Conservation (phyloP, 352 stramenopile genomes). For the Elongisporangium senticosum region DNA sequence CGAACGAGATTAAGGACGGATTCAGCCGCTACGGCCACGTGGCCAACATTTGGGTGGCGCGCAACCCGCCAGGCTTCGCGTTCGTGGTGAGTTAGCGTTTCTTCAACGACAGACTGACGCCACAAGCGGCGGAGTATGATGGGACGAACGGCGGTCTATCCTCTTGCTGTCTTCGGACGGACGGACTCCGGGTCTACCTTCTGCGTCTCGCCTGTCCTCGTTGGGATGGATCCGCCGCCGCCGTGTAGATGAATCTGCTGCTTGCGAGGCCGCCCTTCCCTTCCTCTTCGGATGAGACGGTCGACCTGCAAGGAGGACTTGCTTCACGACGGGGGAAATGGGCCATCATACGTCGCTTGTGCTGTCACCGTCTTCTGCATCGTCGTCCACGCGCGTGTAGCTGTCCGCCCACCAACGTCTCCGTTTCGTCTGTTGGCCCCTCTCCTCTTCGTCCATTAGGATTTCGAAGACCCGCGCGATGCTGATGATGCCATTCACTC, state of each 20-base stretch:
- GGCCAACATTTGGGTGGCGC: constrained; percentile 83
- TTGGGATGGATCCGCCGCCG: background rate
- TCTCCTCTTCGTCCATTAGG: constrained; percentile 63
- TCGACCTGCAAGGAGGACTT: background rate
- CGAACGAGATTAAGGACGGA: constrained; percentile 74
- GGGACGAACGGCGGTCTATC: constrained; percentile 2
- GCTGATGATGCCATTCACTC: constrained; percentile 82
- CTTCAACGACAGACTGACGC: background rate
- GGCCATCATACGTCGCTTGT: background rate
- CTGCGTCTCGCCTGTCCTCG: background rate
- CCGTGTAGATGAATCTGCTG: background rate
- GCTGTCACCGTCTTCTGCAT: constrained; percentile 10
- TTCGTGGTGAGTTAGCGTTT: constrained; percentile 78
- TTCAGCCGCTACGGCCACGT: constrained; percentile 84
- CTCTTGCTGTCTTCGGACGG: background rate
- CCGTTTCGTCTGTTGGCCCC: constrained; percentile 39
- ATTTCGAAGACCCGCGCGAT: constrained; percentile 87
- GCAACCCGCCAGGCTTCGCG: constrained; percentile 83
- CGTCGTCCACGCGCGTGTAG: constrained; percentile 20
- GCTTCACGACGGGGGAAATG: background rate
- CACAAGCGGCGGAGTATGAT: constrained; percentile 21
- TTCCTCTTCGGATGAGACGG: background rate
- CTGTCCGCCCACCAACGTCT: constrained; percentile 33
- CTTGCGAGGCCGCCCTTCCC: background rate
- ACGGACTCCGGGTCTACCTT: background rate